Evolutionary conservation across 345 rosid species (phyloP), one percentile per base, ranked within the genome.

Genomic region (Rhizophora apiculata): DNA sequence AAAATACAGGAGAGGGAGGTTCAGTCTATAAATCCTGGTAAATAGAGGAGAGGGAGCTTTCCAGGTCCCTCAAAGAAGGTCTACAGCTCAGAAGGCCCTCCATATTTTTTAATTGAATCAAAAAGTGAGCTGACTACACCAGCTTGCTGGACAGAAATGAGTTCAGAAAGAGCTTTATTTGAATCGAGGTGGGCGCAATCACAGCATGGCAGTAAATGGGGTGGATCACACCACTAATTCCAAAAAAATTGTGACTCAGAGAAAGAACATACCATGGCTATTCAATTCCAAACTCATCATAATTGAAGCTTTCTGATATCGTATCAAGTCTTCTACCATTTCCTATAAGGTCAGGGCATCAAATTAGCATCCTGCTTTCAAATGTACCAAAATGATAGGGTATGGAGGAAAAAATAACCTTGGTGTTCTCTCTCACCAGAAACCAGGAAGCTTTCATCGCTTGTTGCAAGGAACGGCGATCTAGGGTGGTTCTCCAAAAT

Each of bases 281-380:
- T 76, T 87, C 88, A 78, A 88, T 89, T 70, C 90, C 87, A 69
- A 87, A 82, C 56, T 84, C 87, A 31, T 91, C 95, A 72, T 84
- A 89, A 83, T 88, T 89, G 82, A 91, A 76, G 73, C 96, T 88
- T 86, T 94, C 98, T 36, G 94, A 87, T 80, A 94, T 89, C 55
- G 92, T 82, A 67, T 89, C 96, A 85, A 91, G 76, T 83, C 93
- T 87, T 78, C 76, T 89, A 75, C 79, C 85, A 63, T 88, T 96
- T 66, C 86, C 96, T 91, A 71, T 63, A 82, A 76, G 63, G 66
- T 74, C 76, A 76, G 29, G 73, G 34, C 65, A 73, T 37, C 27
- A 36, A 29, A 70, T 73, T 63, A 81, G 69, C 52, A 67, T 57
- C 58, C 64, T 18, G 51, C 52, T 62, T 30, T 43, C 11, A 18